Conservation (phyloP, 805 yeast species). For the Metschnikowia gelsemii region DNA sequence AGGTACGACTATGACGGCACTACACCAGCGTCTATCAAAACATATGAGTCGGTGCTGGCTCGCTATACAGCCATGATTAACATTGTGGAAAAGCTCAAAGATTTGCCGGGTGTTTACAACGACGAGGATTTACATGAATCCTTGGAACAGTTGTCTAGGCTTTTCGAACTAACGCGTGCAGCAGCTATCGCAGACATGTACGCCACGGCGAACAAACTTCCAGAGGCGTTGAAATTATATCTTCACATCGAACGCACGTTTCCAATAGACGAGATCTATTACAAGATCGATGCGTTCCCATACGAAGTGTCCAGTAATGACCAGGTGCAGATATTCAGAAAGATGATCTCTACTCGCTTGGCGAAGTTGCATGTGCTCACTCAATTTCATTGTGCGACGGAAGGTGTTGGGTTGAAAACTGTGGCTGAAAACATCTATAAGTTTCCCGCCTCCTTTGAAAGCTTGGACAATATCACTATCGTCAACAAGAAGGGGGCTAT, state of each 20-base stretch:
- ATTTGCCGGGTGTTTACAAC: conserved; percentile 89
- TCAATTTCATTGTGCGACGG: conserved; percentile 38
- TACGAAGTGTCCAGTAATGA: conserved; percentile 41
- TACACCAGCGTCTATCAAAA: conserved; percentile 3
- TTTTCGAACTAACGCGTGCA: conserved; percentile 47
- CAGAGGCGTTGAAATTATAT: conserved; percentile 49
- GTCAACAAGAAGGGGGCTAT: conserved; percentile 30
- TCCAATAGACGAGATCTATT: conserved; percentile 18
- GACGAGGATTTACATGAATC: conserved; percentile 66
- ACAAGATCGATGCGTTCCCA: conserved; percentile 41
- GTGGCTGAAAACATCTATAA: conserved; percentile 46
- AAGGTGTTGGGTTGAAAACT: conserved; percentile 16
- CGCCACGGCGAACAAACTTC: conserved; percentile 37
- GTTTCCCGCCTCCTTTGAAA: conserved; percentile 34
- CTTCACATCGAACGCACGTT: conserved; percentile 24
- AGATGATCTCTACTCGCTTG: conserved; percentile 19
- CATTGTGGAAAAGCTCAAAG: conserved; percentile 60
- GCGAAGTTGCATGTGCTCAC: conserved; percentile 46
- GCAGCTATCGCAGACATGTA: conserved; percentile 47
- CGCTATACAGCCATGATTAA: conserved; percentile 51
- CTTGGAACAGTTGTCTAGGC: conserved; percentile 49
- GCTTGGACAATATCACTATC: conserved; percentile 24
- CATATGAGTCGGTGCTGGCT: conserved; percentile 45
- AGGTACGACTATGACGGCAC: too few relatives aligned
- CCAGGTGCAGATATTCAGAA: conserved; percentile 27